Evolutionary conservation across 345 rosid genomes (phyloP), one percentile per base, ranked within the genome.

Genomic region (Populus simonii): DNA sequence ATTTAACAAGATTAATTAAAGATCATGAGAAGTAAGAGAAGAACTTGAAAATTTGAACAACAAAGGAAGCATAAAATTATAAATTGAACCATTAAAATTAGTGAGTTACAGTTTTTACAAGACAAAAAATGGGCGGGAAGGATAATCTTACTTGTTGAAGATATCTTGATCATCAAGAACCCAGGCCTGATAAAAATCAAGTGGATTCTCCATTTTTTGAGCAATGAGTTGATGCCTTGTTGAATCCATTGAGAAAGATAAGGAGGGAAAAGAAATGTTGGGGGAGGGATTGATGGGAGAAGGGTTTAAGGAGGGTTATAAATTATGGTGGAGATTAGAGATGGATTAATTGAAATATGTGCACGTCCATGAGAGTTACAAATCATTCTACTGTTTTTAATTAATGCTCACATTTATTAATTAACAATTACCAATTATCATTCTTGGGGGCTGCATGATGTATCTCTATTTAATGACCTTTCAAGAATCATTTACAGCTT

Each of bases 341-440:
- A 38, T 18, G 43, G 35, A 25, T 72, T 59, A 10, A 49, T 71
- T 36, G 57, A 39, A 25, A 27, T 22, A 9, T 8, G 63, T 5
- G 23, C 25, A 66, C 17, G 71, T 75, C 15, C 17, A 66, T 71
- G 79, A 20, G 76, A 76, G 73, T 80, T 72, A 72, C 74, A 53
- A 76, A 71, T 41, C 31, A 39, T 4, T 65, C 22, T 41, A 20
- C 11, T 51, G 17, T 35, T 49, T 0, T 80, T 59, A 80, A 35
- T 80, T 59, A 80, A 35, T 76, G 15, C 31, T 18, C 33, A 31
- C 59, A 20, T 75, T 75, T 18, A 80, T 49, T 76, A 49, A 31
- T 51, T 55, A 63, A 72, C 80, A 25, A 80, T 76, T 80, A 76
- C 76, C 83, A 72, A 80, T 75, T 22, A 73, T 36, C 73, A 59